Evolutionary conservation across 495 filamentous ascomycete genomes (phyloP).

Genomic region (Physcia stellaris): DNA sequence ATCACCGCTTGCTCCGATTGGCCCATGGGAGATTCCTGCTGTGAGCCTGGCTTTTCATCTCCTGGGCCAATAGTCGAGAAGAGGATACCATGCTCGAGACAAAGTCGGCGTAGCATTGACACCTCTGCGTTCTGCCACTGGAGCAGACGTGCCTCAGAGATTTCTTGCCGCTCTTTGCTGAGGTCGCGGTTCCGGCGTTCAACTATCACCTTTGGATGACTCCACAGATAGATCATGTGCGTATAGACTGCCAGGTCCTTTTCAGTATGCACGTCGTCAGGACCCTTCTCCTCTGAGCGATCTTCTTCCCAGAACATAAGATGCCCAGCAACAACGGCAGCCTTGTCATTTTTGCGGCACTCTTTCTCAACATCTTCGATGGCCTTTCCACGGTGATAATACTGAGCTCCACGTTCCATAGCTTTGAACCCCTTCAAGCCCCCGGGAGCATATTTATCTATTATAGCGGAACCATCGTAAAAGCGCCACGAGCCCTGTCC

Average conservation of each 20-base stretch:
- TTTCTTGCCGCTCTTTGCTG: slow-evolving; percentile 20
- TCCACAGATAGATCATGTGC: slow-evolving; percentile 48
- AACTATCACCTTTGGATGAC: slow-evolving; percentile 22
- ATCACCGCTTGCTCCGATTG: slow-evolving; percentile 13
- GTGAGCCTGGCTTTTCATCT: too few species aligned
- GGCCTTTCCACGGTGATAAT: slow-evolving; percentile 28
- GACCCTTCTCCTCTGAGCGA: slow-evolving; percentile 19
- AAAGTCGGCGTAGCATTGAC: slow-evolving; percentile 32
- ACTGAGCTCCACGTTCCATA: slow-evolving; percentile 27
- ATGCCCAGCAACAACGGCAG: slow-evolving; percentile 44
- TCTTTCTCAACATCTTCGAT: slow-evolving; percentile 32
- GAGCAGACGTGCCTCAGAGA: slow-evolving; percentile 27
- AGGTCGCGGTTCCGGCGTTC: slow-evolving; percentile 27
- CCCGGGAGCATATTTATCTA: slow-evolving; percentile 31
- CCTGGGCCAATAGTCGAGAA: slow-evolving; percentile 25
- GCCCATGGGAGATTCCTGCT: slow-evolving; percentile 5
- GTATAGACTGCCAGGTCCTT: slow-evolving; percentile 38
- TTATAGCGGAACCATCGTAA: slow-evolving; percentile 38
- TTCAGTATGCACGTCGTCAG: slow-evolving; percentile 26
- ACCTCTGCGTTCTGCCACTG: slow-evolving; percentile 42
- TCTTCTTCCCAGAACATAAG: slow-evolving; percentile 44
- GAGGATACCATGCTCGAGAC: slow-evolving; percentile 31
- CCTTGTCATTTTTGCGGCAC: slow-evolving; percentile 22
- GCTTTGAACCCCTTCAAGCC: slow-evolving; percentile 38
- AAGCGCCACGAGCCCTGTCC: slow-evolving; percentile 28